Evolutionary conservation across 345 rosid genomes (phyloP), one percentile per base, ranked within the genome.

Genomic region (Combretum micranthum): DNA sequence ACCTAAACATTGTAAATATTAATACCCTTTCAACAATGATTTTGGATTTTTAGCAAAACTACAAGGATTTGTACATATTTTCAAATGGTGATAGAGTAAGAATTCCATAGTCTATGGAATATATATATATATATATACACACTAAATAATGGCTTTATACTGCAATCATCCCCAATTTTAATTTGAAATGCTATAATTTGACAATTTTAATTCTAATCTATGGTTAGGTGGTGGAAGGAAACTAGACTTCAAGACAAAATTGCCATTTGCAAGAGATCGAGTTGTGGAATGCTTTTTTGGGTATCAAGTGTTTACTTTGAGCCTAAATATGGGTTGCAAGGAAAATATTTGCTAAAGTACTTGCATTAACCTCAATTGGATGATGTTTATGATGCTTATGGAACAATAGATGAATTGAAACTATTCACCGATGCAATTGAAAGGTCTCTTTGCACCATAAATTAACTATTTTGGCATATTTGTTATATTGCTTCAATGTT

Each of bases 301-400:
- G 20, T 49, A 12, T 21, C 18, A 49, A 20, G 52, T 9, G 3
- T 49, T 11, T 49, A 49, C 52, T 49, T 49, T 18, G 52, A 49
- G 19, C 52, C 52, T 20, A 6, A 18, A 3, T 49, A 49, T 49
- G 21, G 20, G 13, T 19, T 49, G 52, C 7, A 4, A 14, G 52
- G 10, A 49, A n/a, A 19, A 49, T 49, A 49, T 3, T 49, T 11
- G 20, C 52, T n/a, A 49, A 49, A 49, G 10, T 18, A 4, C 2
- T n/a, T 12, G 19, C 12, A 49, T 3, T 49, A 11, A 14, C 20
- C 20, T 49, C 52, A 49, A 14, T 1, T 49, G 20, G 61, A 57
- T 17, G 61, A 57, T 15, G 47, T 50, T 14, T 57, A 44, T 44
- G 61, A 57, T 57, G 22, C 51, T 13, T 57, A 57, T 20, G 61